phyloP scores from a whole-genome alignment of 148 eudicot species.

The Pharnaceum exiguum region DNA sequence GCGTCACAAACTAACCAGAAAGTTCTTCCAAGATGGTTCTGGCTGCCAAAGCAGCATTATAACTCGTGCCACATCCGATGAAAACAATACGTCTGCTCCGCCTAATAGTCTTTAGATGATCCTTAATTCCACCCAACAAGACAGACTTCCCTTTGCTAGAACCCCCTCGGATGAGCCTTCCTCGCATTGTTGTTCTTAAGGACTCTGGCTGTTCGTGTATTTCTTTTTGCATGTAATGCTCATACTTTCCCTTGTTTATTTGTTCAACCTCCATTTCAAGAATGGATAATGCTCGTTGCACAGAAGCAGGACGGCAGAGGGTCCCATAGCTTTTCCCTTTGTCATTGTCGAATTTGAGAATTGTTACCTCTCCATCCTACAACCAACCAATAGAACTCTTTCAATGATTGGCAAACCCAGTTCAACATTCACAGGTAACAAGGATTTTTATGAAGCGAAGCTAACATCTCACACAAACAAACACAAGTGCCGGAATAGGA shows the following conservation, averaged over 20 bases:
- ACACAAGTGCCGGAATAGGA: no score
- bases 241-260: constrained; percentile 85
- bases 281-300: constrained; percentile 77
- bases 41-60: constrained; percentile 96
- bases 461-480: neutral
- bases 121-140: constrained; percentile 88
- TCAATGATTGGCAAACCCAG: neutral
- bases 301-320: constrained; percentile 67
- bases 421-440: neutral
- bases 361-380: constrained; percentile 84
- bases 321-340: constrained; percentile 50
- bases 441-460: neutral
- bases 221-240: constrained; percentile 96
- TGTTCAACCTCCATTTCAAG: constrained; percentile 97
- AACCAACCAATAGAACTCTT: neutral
- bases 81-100: constrained; percentile 93
- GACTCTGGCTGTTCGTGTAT: constrained; percentile 96
- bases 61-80: constrained; percentile 98
- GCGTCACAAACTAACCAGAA: constrained; percentile 52
- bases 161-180: constrained; percentile 95
- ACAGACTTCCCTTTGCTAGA: constrained; percentile 80
- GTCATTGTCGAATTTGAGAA: constrained; percentile 70
- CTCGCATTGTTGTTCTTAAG: constrained; percentile 88
- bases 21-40: constrained; percentile 97
- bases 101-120: constrained; percentile 91